A percentile compares a stretch with the other conserved stretches of the same genome.
These are phyloP conservation scores for Epichloe sibirici DNA, from an alignment of 2,329 filamentous ascomycete species.

Conservation along the genomic window DNA sequence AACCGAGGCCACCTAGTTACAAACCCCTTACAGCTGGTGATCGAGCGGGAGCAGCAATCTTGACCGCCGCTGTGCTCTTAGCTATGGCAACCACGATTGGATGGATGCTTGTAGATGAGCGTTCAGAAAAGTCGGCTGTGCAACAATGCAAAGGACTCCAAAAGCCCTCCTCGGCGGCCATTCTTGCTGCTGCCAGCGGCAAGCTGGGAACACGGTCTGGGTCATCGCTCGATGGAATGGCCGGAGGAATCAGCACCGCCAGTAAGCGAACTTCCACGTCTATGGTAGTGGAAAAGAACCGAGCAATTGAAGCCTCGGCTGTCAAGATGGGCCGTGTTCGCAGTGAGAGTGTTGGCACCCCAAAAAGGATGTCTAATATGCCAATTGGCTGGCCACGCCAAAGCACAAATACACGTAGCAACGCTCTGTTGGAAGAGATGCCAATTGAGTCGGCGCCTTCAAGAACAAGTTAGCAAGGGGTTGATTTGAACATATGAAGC, in stretches of 20 bases:
- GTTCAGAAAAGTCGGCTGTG: slow-evolving; percentile 18
- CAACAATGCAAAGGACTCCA: slow-evolving; percentile 20
- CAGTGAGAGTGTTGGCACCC: slow-evolving; percentile 8
- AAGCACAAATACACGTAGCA: not conserved
- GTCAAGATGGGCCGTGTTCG: slow-evolving; percentile 12
- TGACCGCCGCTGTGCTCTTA: slow-evolving; percentile 45
- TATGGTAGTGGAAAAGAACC: slow-evolving; percentile 11
- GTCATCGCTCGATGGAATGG: slow-evolving; percentile 13
- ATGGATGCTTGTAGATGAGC: slow-evolving; percentile 39
- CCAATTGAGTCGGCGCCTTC: not conserved
- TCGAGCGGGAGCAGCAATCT: slow-evolving; percentile 53
- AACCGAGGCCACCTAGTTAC: slow-evolving; percentile 14
- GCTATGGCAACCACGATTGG: slow-evolving; percentile 39
- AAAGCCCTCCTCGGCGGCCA: slow-evolving; percentile 9
- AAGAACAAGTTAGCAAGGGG: not conserved
- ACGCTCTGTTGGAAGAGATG: not conserved
- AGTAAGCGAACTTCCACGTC: slow-evolving; percentile 13
- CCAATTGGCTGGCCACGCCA: slow-evolving; percentile 23
- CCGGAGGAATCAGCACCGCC: slow-evolving; percentile 1
- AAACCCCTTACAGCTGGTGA: slow-evolving; percentile 41
- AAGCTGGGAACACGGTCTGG: slow-evolving; percentile 5
- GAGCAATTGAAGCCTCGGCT: slow-evolving; percentile 6
- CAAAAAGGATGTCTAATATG: slow-evolving; percentile 22
- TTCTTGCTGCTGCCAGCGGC: slow-evolving; percentile 6
- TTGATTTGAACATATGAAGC: not conserved